Evolutionary conservation across 2,329 filamentous ascomycete genomes (phyloP).

Genomic region (Alternaria consortialis): DNA sequence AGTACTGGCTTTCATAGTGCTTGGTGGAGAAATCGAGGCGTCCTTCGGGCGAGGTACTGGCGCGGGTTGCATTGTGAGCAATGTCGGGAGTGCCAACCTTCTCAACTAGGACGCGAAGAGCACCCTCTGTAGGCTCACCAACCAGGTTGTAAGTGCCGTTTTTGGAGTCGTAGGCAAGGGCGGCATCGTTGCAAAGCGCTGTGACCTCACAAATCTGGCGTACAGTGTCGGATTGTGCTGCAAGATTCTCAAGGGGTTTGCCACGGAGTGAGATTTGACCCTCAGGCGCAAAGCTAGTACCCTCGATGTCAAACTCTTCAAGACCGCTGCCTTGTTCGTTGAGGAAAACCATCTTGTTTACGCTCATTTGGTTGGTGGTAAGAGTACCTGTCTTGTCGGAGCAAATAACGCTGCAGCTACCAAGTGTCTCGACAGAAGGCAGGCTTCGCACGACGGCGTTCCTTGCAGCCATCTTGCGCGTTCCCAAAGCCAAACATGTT

Average conservation of each 20-base stretch:
- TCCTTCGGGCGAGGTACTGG: constrained; percentile 61
- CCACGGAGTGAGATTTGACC: constrained; percentile 77
- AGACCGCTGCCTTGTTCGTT: constrained; percentile 76
- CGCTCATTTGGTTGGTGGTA: constrained; percentile 99
- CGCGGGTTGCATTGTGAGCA: constrained; percentile 62
- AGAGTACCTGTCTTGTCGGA: constrained; percentile 99
- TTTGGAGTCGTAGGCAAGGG: constrained; percentile 81
- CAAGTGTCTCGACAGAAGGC: constrained; percentile 95
- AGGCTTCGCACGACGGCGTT: constrained; percentile 96
- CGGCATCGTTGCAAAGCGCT: constrained; percentile 87
- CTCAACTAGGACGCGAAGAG: constrained; percentile 87
- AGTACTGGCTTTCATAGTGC: constrained; percentile 79
- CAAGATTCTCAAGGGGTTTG: constrained; percentile 72
- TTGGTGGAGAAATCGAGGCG: constrained; percentile 83
- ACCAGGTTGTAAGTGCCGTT: constrained; percentile 79
- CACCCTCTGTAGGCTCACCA: constrained; percentile 95
- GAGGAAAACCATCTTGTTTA: constrained; percentile 89
- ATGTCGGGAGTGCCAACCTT: constrained; percentile 88
- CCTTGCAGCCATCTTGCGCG: constrained; percentile 98
- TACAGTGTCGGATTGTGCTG: constrained; percentile 77
- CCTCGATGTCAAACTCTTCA: constrained; percentile 88
- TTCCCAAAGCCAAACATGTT: constrained; percentile 95
- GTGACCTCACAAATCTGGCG: constrained; percentile 76
- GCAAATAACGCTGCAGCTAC: constrained; percentile 99
- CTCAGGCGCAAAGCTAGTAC: constrained; percentile 88